Evolutionary conservation across 768 basidiomycete genomes (phyloP).

Genomic region (Hericium erinaceus): DNA sequence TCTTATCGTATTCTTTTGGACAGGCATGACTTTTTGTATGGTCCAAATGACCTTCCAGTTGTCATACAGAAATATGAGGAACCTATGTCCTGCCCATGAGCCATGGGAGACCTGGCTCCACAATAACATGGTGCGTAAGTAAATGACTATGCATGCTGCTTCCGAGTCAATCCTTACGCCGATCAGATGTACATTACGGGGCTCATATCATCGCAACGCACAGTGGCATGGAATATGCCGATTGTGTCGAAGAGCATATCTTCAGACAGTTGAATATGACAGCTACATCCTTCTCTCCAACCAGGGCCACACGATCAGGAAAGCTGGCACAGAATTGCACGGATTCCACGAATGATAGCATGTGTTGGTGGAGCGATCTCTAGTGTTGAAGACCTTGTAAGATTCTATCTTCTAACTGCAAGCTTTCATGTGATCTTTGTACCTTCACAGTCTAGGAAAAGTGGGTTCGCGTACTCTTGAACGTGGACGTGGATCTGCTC

Average conservation of each 20-base stretch:
- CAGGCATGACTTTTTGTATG: no score
- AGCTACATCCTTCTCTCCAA: constrained; percentile 28
- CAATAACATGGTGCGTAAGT: constrained; percentile 26
- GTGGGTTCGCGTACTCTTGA: no score
- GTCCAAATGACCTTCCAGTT: no score
- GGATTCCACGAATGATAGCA: not conserved
- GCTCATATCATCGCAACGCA: constrained; percentile 27
- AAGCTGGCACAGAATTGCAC: constrained; percentile 27
- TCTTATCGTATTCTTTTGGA: no score
- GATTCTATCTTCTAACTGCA: no score
- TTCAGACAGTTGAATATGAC: constrained; percentile 33
- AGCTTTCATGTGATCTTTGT: no score
- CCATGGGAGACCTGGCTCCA: no score
- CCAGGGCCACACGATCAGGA: constrained; percentile 24
- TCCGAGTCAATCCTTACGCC: not conserved
- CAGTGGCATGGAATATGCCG: constrained; percentile 21
- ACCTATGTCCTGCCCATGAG: no score
- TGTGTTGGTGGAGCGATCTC: not conserved
- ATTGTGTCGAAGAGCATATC: constrained; percentile 35
- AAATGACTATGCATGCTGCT: no score
- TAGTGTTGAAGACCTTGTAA: not conserved
- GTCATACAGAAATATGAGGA: no score
- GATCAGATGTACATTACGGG: constrained; percentile 31
- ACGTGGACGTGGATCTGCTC: no score
- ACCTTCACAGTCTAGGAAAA: no score